Conservation (phyloP, 441 rosid species). For the Euphorbia schlechtendalii region DNA sequence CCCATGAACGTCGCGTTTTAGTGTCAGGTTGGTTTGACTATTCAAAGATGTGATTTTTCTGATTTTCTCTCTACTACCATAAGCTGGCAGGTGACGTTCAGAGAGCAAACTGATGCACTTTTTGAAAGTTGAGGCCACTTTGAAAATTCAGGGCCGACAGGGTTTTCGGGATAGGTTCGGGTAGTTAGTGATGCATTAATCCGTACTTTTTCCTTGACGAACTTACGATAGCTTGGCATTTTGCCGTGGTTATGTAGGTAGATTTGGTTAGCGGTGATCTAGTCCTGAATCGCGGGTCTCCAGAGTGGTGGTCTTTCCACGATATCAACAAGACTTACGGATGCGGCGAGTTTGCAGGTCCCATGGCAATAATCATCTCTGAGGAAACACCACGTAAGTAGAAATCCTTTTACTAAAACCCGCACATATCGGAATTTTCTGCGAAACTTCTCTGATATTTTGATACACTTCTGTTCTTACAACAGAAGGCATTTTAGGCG, state of each 20-base stretch:
- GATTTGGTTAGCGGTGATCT: conserved; percentile 79
- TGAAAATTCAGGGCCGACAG: too few relatives aligned
- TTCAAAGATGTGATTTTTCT: too few relatives aligned
- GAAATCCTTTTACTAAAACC: not conserved
- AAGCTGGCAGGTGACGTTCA: too few relatives aligned
- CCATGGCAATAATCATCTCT: conserved; percentile 81
- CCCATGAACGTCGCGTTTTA: too few relatives aligned
- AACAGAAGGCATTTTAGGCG: conserved; percentile 95
- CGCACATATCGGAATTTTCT: not conserved
- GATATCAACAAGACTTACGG: conserved; percentile 59
- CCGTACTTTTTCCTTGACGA: too few relatives aligned
- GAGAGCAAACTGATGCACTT: too few relatives aligned
- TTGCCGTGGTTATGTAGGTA: conserved; percentile 32
- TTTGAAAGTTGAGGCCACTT: too few relatives aligned
- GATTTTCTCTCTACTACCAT: too few relatives aligned
- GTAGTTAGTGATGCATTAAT: too few relatives aligned
- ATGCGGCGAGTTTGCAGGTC: conserved; percentile 81
- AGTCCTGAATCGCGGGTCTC: conserved; percentile 55
- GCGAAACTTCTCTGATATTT: not conserved
- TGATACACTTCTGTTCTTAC: conserved; percentile 10
- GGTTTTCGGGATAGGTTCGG: too few relatives aligned
- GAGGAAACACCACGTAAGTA: conserved; percentile 98
- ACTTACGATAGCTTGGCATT: not conserved
- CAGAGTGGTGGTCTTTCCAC: conserved; percentile 93
- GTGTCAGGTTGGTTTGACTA: too few relatives aligned